These are phyloP conservation scores for Sporothrix dimorphospora DNA, from an alignment of 2,329 filamentous ascomycete species.

Conservation along the genomic window DNA sequence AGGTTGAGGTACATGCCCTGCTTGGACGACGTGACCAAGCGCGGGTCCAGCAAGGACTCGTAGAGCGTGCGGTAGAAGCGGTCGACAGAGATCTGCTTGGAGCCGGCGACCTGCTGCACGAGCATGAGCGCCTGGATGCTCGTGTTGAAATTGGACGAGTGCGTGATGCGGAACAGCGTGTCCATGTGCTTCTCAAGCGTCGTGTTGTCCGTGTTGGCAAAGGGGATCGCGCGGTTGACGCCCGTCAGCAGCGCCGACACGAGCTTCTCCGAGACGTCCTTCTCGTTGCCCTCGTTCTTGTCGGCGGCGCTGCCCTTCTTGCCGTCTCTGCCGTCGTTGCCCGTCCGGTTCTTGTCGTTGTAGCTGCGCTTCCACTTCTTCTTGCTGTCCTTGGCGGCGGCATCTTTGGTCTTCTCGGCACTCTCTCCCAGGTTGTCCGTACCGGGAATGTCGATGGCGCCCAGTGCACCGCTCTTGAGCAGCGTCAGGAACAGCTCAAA, in stretches of 20 bases:
- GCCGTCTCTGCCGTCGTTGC: slow-evolving; percentile 41
- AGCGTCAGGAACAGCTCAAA: slow-evolving; percentile 85
- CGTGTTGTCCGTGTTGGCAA: slow-evolving; percentile 77
- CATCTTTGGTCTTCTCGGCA: slow-evolving; percentile 36
- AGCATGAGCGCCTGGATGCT: slow-evolving; percentile 93
- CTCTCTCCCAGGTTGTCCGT: slow-evolving; percentile 43
- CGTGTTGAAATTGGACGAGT: slow-evolving; percentile 98
- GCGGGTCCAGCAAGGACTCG: slow-evolving; percentile 89
- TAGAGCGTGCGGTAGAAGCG: slow-evolving; percentile 95
- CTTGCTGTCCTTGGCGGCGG: slow-evolving; percentile 33
- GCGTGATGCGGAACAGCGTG: slow-evolving; percentile 92
- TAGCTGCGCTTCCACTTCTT: slow-evolving; percentile 32
- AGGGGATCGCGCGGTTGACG: slow-evolving; percentile 94
- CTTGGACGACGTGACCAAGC: slow-evolving; percentile 87
- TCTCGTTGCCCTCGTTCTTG: slow-evolving; percentile 49
- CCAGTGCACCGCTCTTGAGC: slow-evolving; percentile 64
- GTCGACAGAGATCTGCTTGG: slow-evolving; percentile 80
- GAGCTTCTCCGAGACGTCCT: slow-evolving; percentile 85
- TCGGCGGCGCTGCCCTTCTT: slow-evolving; percentile 33
- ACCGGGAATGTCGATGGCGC: slow-evolving; percentile 47
- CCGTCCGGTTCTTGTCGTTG: slow-evolving; percentile 33
- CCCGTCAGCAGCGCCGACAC: slow-evolving; percentile 90
- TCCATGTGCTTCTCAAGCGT: slow-evolving; percentile 87
- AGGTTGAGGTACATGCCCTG: slow-evolving; percentile 94
- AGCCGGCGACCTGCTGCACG: slow-evolving; percentile 86